These are phyloP conservation scores for Daldinia loculata DNA, from an alignment of 495 filamentous ascomycete species.

Conservation along the genomic window DNA sequence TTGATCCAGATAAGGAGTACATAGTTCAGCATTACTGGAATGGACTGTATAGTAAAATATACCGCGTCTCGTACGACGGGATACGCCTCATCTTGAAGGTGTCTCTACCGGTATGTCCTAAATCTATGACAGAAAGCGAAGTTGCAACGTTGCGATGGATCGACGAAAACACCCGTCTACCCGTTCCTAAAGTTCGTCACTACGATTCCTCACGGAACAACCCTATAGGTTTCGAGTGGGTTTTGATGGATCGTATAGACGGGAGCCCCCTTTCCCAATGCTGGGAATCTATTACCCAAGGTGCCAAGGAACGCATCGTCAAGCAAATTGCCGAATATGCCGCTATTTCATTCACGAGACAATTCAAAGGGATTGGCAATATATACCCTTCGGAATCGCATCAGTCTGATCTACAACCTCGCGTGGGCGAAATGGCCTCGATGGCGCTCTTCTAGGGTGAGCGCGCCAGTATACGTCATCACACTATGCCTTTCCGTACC, in stretches of 20 bases:
- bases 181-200: conserved; percentile 59
- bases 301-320: conserved; percentile 50
- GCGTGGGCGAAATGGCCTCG: conserved; percentile 47
- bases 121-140: conserved; percentile 62
- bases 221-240: conserved; percentile 67
- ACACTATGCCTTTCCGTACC: conserved; percentile 42
- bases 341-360: conserved; percentile 39
- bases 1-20: conserved; percentile 22
- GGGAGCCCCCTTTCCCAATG: conserved; percentile 53
- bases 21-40: conserved; percentile 25
- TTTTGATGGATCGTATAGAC: conserved; percentile 60
- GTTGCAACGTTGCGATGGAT: conserved; percentile 64
- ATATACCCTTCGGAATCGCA: conserved; percentile 40
- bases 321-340: conserved; percentile 51
- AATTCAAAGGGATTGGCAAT: conserved; percentile 53
- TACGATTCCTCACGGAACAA: conserved; percentile 58
- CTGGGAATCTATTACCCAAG: conserved; percentile 53
- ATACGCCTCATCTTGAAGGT: conserved; percentile 59
- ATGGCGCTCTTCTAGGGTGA: conserved; percentile 49
- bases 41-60: conserved; percentile 51
- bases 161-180: conserved; percentile 55
- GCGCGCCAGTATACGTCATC: conserved; percentile 37
- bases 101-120: conserved; percentile 62
- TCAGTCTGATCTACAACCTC: not conserved
- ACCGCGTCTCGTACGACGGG: conserved; percentile 41